These are phyloP conservation scores for Cylindrotheca fusiformis DNA, from an alignment of 108 stramenopile genomes.

Conservation along the genomic window DNA sequence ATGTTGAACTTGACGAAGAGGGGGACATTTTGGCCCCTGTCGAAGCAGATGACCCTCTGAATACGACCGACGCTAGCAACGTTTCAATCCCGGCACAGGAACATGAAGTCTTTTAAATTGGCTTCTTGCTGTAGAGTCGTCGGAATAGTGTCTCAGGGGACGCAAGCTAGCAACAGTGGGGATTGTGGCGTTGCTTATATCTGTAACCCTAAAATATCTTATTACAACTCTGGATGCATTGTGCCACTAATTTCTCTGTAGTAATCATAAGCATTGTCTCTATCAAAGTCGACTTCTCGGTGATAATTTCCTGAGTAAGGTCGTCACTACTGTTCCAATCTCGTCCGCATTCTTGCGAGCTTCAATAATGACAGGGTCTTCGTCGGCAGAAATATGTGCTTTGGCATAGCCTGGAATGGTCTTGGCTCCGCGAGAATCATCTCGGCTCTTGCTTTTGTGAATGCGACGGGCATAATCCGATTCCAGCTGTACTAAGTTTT, in stretches of 20 bases:
- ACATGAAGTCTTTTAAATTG: neutral
- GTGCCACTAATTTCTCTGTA: neutral
- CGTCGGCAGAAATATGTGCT: conserved; percentile 59
- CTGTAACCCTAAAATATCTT: neutral
- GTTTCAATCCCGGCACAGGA: neutral
- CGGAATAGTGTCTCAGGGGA: neutral
- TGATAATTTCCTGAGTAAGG: neutral
- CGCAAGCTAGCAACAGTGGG: too few relatives aligned
- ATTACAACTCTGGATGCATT: neutral
- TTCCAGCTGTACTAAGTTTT: conserved; percentile 54
- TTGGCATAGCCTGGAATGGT: conserved; percentile 76
- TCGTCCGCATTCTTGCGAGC: conserved; percentile 35
- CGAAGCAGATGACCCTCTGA: neutral
- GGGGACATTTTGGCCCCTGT: conserved; percentile 20
- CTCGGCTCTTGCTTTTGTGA: conserved; percentile 65
- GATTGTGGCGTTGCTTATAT: too few relatives aligned
- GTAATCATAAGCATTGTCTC: neutral
- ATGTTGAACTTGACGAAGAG: conserved; percentile 46
- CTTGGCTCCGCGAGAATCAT: conserved; percentile 71
- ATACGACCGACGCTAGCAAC: neutral
- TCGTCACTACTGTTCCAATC: conserved; percentile 10
- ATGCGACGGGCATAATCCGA: conserved; percentile 59
- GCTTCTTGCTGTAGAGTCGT: neutral
- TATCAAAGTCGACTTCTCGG: neutral
- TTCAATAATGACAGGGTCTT: conserved; percentile 62